Percentiles rank a stretch among this genome's conserved stretches.
Conservation (phyloP, 192 early-diverging fungal species). For the Linnemannia exigua region DNA sequence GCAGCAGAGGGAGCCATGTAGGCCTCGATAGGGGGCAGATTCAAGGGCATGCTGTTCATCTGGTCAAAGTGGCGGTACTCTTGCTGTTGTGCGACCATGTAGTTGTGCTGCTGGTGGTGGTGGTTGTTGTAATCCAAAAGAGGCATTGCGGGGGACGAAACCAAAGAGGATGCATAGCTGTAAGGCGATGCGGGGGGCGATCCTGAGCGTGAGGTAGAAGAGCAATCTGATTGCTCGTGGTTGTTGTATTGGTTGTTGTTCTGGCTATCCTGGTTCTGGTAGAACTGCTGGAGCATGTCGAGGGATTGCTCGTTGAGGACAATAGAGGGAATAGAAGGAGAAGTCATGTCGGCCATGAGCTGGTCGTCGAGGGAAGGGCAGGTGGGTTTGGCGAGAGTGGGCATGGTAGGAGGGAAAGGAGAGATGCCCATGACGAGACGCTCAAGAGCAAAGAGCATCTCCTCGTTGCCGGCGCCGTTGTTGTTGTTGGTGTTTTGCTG, state of each 20-base stretch:
- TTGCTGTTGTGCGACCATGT: conserved; percentile 29
- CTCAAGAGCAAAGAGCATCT: conserved; percentile 53
- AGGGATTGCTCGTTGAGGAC: conserved; percentile 53
- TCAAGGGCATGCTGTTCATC: conserved; percentile 40
- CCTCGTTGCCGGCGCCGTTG: conserved; percentile 22
- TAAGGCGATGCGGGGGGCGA: conserved; percentile 50
- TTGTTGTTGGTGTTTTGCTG: conserved; percentile 16
- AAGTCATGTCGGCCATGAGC: conserved; percentile 25
- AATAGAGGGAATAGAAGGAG: conserved; percentile 39
- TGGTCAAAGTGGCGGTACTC: conserved; percentile 27
- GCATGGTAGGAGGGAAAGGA: conserved; percentile 52
- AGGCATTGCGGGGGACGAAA: conserved; percentile 45
- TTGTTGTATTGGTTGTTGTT: not conserved
- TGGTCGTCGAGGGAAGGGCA: conserved; percentile 57
- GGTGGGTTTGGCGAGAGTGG: conserved; percentile 55
- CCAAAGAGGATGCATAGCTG: conserved; percentile 42
- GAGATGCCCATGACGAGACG: conserved; percentile 57
- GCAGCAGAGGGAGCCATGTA: conserved; percentile 34
- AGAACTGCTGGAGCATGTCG: conserved; percentile 50
- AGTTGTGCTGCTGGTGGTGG: not conserved
- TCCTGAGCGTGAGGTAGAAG: conserved; percentile 39
- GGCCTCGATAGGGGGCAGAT: conserved; percentile 31
- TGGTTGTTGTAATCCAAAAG: conserved; percentile 28
- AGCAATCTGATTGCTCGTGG: conserved; percentile 34
- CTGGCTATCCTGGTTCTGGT: conserved; percentile 29